Evolutionary conservation across 2,329 filamentous ascomycete species (phyloP).

Genomic region (Beauveria rudraprayagi): DNA sequence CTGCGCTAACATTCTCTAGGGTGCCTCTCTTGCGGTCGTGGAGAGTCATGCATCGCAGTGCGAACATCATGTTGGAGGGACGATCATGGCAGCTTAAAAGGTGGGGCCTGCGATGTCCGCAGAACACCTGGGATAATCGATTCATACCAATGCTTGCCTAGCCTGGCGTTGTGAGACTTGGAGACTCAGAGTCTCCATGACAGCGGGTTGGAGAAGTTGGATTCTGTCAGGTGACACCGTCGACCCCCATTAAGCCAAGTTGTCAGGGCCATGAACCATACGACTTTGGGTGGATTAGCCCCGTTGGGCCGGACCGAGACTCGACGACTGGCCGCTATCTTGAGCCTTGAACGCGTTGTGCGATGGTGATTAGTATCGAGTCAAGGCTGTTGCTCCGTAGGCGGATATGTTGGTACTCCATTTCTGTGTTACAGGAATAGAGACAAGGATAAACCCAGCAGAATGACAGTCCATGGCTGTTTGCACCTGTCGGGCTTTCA

Average conservation of each 20-base stretch:
- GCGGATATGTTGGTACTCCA: neutral
- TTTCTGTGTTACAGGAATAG: neutral
- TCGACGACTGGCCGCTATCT: neutral
- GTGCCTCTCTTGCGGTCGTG: neutral
- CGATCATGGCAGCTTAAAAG: slow-evolving; percentile 1
- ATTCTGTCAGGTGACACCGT: neutral
- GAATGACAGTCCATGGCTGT: neutral
- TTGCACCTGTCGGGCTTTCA: neutral
- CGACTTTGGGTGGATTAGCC: neutral
- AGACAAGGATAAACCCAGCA: neutral
- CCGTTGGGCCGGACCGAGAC: neutral
- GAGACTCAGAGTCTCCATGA: neutral
- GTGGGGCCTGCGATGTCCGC: neutral
- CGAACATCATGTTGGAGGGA: neutral
- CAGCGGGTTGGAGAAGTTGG: neutral
- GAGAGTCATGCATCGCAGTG: neutral
- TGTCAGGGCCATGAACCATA: neutral
- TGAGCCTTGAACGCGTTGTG: neutral
- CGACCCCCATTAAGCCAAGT: neutral
- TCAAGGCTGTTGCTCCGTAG: neutral
- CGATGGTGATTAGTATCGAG: neutral
- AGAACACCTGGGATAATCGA: neutral
- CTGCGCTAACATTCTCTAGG: neutral
- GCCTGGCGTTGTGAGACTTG: neutral
- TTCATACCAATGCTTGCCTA: neutral